Conservation (phyloP, 306 rosid species). For the Dryas alaskensis region DNA sequence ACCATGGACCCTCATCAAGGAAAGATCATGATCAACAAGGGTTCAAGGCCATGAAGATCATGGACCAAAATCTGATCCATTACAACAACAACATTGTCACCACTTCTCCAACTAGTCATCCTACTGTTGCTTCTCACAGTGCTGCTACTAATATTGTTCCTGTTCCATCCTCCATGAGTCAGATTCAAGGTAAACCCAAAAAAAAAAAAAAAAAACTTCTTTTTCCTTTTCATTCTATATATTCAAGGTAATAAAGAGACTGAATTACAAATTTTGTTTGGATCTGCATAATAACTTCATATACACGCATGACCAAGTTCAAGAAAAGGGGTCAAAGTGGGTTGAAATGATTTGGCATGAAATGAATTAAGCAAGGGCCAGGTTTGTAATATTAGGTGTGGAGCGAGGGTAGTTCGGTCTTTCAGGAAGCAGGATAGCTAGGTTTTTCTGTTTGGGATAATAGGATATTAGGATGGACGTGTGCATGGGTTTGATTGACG, state of each 20-base stretch:
- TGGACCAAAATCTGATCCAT: slow-evolving; percentile 30
- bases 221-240: no score
- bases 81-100: slow-evolving; percentile 23
- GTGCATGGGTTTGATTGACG: slow-evolving; percentile 60
- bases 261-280: not conserved
- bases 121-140: slow-evolving; percentile 24
- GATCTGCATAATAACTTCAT: slow-evolving; percentile 1
- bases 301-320: no score
- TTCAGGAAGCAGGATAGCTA: not conserved
- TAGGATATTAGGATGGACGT: slow-evolving; percentile 39
- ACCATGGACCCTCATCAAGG: slow-evolving; percentile 36
- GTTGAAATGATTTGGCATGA: not conserved
- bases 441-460: not conserved
- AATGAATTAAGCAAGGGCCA: not conserved
- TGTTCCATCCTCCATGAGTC: slow-evolving; percentile 46
- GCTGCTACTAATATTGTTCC: slow-evolving; percentile 30
- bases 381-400: not conserved
- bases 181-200: slow-evolving; percentile 48
- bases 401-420: not conserved
- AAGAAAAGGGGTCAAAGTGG: not conserved
- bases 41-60: slow-evolving; percentile 23
- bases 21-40: slow-evolving; percentile 46
- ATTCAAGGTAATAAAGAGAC: no score
- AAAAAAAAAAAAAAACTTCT: not conserved
- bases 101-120: slow-evolving; percentile 20